phyloP scores from a whole-genome alignment of 495 filamentous ascomycete species.

The Penicillium canariense region DNA sequence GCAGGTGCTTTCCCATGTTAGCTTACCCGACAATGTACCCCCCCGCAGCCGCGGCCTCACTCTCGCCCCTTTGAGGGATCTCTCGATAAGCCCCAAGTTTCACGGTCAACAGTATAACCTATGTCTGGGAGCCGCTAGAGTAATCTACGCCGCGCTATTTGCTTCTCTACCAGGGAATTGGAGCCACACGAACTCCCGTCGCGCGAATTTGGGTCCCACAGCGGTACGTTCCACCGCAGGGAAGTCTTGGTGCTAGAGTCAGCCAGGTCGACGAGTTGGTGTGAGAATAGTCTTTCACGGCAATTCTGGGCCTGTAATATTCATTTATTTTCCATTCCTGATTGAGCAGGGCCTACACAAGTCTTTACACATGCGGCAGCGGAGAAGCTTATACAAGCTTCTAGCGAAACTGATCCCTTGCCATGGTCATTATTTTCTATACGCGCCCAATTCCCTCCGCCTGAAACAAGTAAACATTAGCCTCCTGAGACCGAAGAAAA shows the following conservation, averaged over 20 bases:
- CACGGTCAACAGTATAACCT: neutral
- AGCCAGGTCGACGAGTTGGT: too few relatives aligned
- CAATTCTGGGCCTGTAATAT: too few relatives aligned
- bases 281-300: too few relatives aligned
- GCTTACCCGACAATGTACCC: neutral
- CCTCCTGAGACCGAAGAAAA: neutral
- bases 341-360: too few relatives aligned
- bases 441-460: slow-evolving; percentile 40
- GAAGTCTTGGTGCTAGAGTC: too few relatives aligned
- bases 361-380: too few relatives aligned
- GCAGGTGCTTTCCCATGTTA: neutral
- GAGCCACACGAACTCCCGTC: neutral
- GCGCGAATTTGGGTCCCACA: too few relatives aligned
- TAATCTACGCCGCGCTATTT: neutral
- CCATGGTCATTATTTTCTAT: slow-evolving; percentile 34
- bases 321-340: too few relatives aligned
- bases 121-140: neutral
- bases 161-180: neutral
- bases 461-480: slow-evolving; percentile 19
- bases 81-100: neutral
- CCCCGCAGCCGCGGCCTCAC: neutral
- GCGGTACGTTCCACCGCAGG: too few relatives aligned
- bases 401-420: too few relatives aligned
- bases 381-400: too few relatives aligned
- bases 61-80: neutral